Conservation (phyloP, 176 grass and related monocot genomes). For the Oryza meridionalis region DNA sequence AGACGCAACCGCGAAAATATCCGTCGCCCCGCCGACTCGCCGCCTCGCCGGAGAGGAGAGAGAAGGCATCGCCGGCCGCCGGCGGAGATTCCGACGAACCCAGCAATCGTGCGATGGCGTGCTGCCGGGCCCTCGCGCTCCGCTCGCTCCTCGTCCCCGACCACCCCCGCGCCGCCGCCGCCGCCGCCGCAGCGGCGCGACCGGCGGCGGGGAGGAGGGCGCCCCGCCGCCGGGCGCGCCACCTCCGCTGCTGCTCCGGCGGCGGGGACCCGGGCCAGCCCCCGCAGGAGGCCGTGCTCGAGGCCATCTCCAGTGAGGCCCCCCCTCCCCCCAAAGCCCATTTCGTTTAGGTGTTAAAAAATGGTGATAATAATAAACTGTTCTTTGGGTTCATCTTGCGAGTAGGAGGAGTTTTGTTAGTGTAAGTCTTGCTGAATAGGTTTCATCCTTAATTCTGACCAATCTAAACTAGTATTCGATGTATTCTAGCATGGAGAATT, state of each 20-base stretch:
- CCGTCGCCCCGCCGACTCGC: not conserved
- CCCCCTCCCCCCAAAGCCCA: not conserved
- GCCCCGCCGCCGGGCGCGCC: not conserved
- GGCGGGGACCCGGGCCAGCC: constrained; percentile 50
- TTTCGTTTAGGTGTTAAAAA: not conserved
- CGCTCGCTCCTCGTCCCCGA: constrained; percentile 45
- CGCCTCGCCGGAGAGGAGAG: not conserved
- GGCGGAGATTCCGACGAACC: not conserved
- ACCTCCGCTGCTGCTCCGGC: constrained; percentile 37
- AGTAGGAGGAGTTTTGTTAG: not conserved
- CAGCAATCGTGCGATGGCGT: constrained; percentile 41
- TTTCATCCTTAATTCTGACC: not conserved
- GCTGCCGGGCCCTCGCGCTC: constrained; percentile 54
- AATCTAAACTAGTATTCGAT: not conserved
- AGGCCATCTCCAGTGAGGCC: constrained; percentile 72
- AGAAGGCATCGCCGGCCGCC: constrained; percentile 31
- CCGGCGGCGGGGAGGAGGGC: constrained; percentile 8
- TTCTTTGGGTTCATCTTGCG: not conserved
- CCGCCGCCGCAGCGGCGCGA: constrained; percentile 13
- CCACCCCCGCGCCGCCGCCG: constrained; percentile 18
- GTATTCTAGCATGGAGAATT: not conserved
- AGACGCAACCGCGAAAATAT: constrained; percentile 40
- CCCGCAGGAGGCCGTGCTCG: constrained; percentile 72
- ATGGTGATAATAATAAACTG: too few species aligned
- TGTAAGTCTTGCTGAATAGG: not conserved